phyloP scores from a whole-genome alignment of 768 basidiomycete species.

The Russula ochroleuca region DNA sequence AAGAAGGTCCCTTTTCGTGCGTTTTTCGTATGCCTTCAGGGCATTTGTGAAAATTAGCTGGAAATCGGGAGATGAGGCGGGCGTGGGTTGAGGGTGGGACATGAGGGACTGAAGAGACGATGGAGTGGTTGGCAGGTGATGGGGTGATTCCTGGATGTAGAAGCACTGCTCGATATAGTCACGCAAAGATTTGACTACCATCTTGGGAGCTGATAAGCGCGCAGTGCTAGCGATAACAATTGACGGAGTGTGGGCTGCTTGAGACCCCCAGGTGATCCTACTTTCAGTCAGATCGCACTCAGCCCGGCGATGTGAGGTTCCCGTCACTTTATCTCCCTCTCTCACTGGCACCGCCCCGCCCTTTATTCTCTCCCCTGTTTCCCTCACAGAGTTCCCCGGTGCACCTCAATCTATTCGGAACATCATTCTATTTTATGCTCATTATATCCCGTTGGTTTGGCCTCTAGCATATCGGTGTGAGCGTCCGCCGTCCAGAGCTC shows the following conservation, averaged over 20 bases:
- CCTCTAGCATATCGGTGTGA: constrained; percentile 91
- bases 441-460: constrained; percentile 12
- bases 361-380: constrained; percentile 88
- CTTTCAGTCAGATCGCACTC: too few relatives aligned
- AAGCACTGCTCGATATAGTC: too few relatives aligned
- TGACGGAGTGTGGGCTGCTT: too few relatives aligned
- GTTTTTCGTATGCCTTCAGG: background rate
- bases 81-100: background rate
- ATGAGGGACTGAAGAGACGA: background rate
- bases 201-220: too few relatives aligned
- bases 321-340: constrained; percentile 72
- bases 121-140: background rate
- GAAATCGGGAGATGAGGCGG: background rate
- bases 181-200: too few relatives aligned
- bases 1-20: background rate
- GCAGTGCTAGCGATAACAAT: too few relatives aligned
- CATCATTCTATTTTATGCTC: background rate
- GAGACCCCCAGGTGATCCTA: too few relatives aligned
- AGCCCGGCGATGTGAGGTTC: too few relatives aligned
- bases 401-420: constrained; percentile 30
- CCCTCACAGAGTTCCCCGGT: constrained; percentile 91
- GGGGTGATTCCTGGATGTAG: too few relatives aligned
- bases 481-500: constrained; percentile 77
- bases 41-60: background rate
- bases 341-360: constrained; percentile 84